Conservation (phyloP, 108 stramenopile species). For the Cylindrotheca closterium region DNA sequence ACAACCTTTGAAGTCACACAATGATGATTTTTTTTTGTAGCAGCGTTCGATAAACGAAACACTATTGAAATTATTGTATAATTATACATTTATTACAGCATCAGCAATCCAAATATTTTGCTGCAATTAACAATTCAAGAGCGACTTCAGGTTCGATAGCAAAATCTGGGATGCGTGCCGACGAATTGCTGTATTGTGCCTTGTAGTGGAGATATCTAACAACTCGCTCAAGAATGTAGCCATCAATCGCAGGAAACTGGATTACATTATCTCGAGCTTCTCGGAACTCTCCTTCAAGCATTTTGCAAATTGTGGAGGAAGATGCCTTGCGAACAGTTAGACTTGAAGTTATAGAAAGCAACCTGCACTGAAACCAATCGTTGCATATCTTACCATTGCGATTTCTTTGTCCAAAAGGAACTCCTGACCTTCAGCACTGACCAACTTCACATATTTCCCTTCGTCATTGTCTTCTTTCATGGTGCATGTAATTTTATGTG, state of each 20-base stretch:
- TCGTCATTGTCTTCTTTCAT: constrained; percentile 22
- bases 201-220: constrained; percentile 84
- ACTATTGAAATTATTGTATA: no score
- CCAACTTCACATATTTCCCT: constrained; percentile 65
- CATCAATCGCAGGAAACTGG: constrained; percentile 76
- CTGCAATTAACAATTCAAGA: constrained; percentile 81
- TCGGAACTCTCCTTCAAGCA: constrained; percentile 79
- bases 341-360: no score
- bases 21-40: no score
- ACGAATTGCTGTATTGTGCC: constrained; percentile 56
- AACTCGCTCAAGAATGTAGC: constrained; percentile 73
- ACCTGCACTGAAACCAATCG: not conserved
- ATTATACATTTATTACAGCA: no score
- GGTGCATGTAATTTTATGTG: no score
- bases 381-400: constrained; percentile 20
- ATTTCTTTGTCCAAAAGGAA: constrained; percentile 48
- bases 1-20: no score
- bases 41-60: no score
- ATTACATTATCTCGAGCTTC: constrained; percentile 82
- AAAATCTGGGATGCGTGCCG: constrained; percentile 76
- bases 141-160: constrained; percentile 84
- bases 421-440: constrained; percentile 79
- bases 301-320: constrained; percentile 66
- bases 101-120: constrained; percentile 83
- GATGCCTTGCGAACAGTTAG: no score